These are phyloP conservation scores for Mangifera indica DNA, from an alignment of 345 rosid genomes.

Conservation along the genomic window DNA sequence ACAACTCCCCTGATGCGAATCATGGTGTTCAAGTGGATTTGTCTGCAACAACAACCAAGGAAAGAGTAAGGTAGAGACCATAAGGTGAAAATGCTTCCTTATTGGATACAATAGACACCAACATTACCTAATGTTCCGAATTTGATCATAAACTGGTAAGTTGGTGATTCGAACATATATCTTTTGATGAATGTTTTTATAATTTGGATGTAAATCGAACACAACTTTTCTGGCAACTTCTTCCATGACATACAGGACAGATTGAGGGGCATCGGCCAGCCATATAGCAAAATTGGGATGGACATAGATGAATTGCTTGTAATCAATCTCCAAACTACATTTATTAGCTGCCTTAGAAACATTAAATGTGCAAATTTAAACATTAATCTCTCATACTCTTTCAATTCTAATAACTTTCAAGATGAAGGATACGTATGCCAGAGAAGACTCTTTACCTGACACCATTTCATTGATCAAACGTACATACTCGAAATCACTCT, in stretches of 20 bases:
- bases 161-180: conserved; percentile 83
- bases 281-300: conserved; percentile 97
- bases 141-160: conserved; percentile 93
- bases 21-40: conserved; percentile 94
- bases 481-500: conserved; percentile 72
- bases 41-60: conserved; percentile 48
- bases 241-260: conserved; percentile 98
- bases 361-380: not conserved
- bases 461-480: conserved; percentile 87
- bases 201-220: conserved; percentile 84
- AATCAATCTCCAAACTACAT: conserved; percentile 90
- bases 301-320: conserved; percentile 79
- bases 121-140: conserved; percentile 79
- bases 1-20: conserved; percentile 98
- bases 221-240: conserved; percentile 76
- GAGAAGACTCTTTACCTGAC: conserved; percentile 52
- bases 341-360: conserved; percentile 68
- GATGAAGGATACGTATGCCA: conserved; percentile 7
- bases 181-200: conserved; percentile 79
- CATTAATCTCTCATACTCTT: not conserved
- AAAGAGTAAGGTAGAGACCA: conserved; percentile 12
- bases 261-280: conserved; percentile 97
- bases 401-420: not conserved
- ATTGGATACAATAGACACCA: not conserved
- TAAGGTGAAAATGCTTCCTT: not conserved